Evolutionary conservation across 2,329 filamentous ascomycete species (phyloP).

Genomic region (Graphium sp.): DNA sequence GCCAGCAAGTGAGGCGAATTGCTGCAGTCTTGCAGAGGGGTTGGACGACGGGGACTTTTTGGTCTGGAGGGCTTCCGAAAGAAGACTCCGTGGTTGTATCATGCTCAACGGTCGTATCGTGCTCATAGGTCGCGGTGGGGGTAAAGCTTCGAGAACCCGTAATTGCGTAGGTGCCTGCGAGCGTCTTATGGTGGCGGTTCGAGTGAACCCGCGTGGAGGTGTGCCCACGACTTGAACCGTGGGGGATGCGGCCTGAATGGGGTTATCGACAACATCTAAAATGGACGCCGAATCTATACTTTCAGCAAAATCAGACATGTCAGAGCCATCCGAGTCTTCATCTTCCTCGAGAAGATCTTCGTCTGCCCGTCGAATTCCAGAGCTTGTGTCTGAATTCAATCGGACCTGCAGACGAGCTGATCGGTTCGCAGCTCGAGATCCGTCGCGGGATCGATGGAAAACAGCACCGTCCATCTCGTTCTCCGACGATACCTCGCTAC

Average conservation of each 20-base stretch:
- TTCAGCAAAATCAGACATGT: slow-evolving; percentile 42
- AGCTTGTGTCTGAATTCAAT: slow-evolving; percentile 19
- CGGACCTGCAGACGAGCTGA: slow-evolving; percentile 15
- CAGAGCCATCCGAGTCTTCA: slow-evolving; percentile 45
- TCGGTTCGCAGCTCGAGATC: slow-evolving; percentile 34
- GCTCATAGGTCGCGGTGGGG: slow-evolving; percentile 52
- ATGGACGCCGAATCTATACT: slow-evolving; percentile 58
- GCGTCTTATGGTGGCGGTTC: slow-evolving; percentile 47
- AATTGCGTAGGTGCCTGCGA: slow-evolving; percentile 38
- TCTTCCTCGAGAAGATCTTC: slow-evolving; percentile 39
- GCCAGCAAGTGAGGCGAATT: slow-evolving; percentile 60
- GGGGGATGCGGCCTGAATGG: slow-evolving; percentile 35
- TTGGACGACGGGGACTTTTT: slow-evolving; percentile 54
- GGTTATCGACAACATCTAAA: slow-evolving; percentile 45
- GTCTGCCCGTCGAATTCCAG: slow-evolving; percentile 23
- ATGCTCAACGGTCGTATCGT: slow-evolving; percentile 49
- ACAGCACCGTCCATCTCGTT: slow-evolving; percentile 57
- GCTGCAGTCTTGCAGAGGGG: slow-evolving; percentile 54
- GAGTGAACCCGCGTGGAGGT: slow-evolving; percentile 40
- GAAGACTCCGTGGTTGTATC: slow-evolving; percentile 50
- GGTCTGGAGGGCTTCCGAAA: slow-evolving; percentile 57
- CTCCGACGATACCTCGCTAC: slow-evolving; percentile 70
- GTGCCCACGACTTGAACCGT: slow-evolving; percentile 45
- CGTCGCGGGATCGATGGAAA: slow-evolving; percentile 47
- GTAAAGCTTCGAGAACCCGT: slow-evolving; percentile 45